These are phyloP conservation scores for Malassezia vespertilionis DNA, from an alignment of 1,284 basidiomycete genomes.

Conservation along the genomic window DNA sequence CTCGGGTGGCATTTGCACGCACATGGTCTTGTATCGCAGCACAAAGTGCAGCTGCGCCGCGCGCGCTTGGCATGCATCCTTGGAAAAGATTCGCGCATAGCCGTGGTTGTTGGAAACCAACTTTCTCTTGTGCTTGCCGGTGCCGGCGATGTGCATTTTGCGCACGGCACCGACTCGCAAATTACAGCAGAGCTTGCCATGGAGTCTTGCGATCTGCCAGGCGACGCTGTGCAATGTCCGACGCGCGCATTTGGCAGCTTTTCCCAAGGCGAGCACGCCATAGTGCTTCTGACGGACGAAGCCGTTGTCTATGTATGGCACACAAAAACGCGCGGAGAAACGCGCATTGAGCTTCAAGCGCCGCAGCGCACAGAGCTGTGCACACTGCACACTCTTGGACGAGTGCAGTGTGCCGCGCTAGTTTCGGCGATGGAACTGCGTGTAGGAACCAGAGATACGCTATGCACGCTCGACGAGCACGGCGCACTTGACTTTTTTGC, in stretches of 20 bases:
- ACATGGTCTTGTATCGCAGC: background rate
- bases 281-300: background rate
- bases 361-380: background rate
- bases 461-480: conserved; percentile 1
- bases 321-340: too few relatives aligned
- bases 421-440: background rate
- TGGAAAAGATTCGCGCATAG: background rate
- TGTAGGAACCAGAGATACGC: background rate
- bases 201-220: background rate
- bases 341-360: background rate
- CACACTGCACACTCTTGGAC: background rate
- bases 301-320: background rate
- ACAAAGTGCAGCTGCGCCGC: conserved; percentile 6
- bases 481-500: background rate
- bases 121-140: background rate
- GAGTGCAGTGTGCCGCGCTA: background rate
- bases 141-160: too few relatives aligned
- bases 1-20: conserved; percentile 9
- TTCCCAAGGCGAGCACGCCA: background rate
- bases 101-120: background rate
- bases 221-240: background rate
- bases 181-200: background rate
- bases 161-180: background rate
- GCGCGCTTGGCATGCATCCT: conserved; percentile 2
- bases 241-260: background rate